Conservation (phyloP, 176 grass and related monocot genomes). For the Ensete glaucum region DNA sequence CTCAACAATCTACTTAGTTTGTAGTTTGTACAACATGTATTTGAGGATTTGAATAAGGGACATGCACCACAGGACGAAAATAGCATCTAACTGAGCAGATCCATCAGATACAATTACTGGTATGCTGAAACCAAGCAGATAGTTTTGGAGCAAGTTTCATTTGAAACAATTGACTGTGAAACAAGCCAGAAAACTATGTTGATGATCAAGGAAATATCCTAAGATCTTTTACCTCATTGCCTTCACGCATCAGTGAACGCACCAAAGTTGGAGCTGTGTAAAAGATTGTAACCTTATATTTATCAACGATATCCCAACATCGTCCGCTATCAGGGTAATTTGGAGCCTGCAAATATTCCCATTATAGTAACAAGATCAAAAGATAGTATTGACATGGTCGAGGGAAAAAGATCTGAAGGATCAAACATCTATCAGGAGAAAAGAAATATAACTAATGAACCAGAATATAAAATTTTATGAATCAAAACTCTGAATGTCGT, state of each 20-base stretch:
- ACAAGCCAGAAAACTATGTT: background rate
- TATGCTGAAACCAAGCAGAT: background rate
- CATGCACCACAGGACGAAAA: background rate
- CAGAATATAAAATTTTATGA: too few relatives aligned
- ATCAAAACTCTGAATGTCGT: too few relatives aligned
- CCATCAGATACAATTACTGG: background rate
- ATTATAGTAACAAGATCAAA: background rate
- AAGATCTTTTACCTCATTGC: slow-evolving; percentile 44
- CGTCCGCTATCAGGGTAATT: slow-evolving; percentile 84
- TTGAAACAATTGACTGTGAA: background rate
- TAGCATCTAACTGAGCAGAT: background rate
- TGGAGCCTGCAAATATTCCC: slow-evolving; percentile 53
- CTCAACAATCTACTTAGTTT: too few relatives aligned
- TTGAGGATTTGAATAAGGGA: background rate
- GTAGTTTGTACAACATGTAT: background rate
- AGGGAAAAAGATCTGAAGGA: too few relatives aligned
- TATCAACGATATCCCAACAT: slow-evolving; percentile 94
- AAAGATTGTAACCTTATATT: slow-evolving; percentile 87
- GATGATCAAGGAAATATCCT: background rate
- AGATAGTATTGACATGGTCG: background rate
- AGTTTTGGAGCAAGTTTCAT: too few relatives aligned
- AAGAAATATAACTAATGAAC: too few relatives aligned
- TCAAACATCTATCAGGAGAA: too few relatives aligned
- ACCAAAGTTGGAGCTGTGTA: slow-evolving; percentile 94
- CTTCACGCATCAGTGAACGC: slow-evolving; percentile 91